phyloP scores from a whole-genome alignment of 441 rosid genomes.

The Mallotus repandus region DNA sequence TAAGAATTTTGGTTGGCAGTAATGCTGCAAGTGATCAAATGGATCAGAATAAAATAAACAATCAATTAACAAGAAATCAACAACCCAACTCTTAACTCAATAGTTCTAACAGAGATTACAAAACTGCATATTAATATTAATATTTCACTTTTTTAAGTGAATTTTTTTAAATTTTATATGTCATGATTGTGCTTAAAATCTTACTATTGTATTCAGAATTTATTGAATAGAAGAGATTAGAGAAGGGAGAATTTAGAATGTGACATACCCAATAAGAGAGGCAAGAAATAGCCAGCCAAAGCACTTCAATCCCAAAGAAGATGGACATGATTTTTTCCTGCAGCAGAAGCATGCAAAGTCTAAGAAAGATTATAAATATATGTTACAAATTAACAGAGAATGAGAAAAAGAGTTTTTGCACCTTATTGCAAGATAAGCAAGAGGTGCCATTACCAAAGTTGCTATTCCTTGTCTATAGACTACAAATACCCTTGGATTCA shows the following conservation, averaged over 20 bases:
- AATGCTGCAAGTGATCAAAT: slow-evolving; percentile 26
- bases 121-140: too few relatives aligned
- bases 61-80: too few relatives aligned
- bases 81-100: too few relatives aligned
- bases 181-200: too few relatives aligned
- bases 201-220: too few relatives aligned
- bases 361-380: too few relatives aligned
- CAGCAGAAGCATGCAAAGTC: neutral
- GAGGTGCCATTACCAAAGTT: slow-evolving; percentile 40
- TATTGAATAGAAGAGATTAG: neutral
- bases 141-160: neutral
- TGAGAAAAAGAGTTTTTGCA: neutral
- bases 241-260: neutral
- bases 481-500: slow-evolving; percentile 46
- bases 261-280: slow-evolving; percentile 44
- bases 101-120: too few relatives aligned
- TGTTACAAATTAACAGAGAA: too few relatives aligned
- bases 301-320: slow-evolving; percentile 37
- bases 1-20: slow-evolving; percentile 46
- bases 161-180: too few relatives aligned
- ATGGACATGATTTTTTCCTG: slow-evolving; percentile 25
- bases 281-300: slow-evolving; percentile 45
- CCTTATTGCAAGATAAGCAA: slow-evolving; percentile 36
- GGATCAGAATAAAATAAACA: too few relatives aligned
- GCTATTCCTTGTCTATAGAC: slow-evolving; percentile 57